Evolutionary conservation across 176 grass and related monocot species (phyloP).

Genomic region (Luzula sylvatica): DNA sequence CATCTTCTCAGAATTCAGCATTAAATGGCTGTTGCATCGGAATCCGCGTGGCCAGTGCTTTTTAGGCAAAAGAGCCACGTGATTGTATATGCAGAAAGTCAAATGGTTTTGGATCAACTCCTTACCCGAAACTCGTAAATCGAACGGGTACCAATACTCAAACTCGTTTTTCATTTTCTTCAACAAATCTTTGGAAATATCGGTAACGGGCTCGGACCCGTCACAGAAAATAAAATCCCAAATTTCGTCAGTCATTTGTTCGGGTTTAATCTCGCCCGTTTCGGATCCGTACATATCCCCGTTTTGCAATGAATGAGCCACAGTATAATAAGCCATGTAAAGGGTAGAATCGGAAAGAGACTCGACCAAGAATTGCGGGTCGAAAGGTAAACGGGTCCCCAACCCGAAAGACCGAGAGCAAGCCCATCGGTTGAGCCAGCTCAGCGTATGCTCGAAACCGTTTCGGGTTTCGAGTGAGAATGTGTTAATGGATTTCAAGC

Average conservation of each 20-base stretch:
- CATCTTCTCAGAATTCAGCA: constrained; percentile 92
- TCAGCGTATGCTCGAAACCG: constrained; percentile 60
- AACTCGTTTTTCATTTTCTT: constrained; percentile 68
- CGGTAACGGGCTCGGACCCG: constrained; percentile 36
- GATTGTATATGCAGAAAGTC: constrained; percentile 76
- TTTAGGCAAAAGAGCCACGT: constrained; percentile 48
- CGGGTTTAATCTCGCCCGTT: constrained; percentile 30
- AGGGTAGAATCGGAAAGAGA: constrained; percentile 83
- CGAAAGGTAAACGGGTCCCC: constrained; percentile 71
- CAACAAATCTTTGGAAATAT: constrained; percentile 39
- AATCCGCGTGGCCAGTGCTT: constrained; percentile 69
- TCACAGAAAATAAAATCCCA: constrained; percentile 63
- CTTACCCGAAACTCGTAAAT: constrained; percentile 75
- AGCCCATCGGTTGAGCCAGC: constrained; percentile 70
- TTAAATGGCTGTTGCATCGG: constrained; percentile 73
- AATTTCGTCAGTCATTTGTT: constrained; percentile 64
- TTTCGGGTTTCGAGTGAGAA: constrained; percentile 48
- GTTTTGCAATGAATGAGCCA: constrained; percentile 54
- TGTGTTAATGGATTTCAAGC: constrained; percentile 51
- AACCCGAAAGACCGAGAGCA: constrained; percentile 78
- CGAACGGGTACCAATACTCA: constrained; percentile 85
- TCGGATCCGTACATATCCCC: constrained; percentile 58
- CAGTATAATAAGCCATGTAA: constrained; percentile 73
- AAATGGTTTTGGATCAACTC: constrained; percentile 80
- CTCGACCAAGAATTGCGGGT: constrained; percentile 60